phyloP scores from a whole-genome alignment of 2,329 filamentous ascomycete species.

The Fusarium sp. region DNA sequence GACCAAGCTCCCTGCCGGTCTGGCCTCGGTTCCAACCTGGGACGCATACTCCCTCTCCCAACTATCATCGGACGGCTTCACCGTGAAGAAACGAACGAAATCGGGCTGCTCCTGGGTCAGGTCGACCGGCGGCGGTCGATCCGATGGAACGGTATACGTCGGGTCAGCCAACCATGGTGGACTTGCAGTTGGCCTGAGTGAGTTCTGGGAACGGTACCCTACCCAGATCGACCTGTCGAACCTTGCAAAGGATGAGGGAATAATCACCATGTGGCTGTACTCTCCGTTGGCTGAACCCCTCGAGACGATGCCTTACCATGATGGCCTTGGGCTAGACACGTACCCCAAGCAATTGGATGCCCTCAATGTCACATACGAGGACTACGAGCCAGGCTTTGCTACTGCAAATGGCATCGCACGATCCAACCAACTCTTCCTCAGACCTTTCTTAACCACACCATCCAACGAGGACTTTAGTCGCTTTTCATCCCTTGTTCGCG shows the following conservation, averaged over 20 bases:
- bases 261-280: constrained; percentile 70
- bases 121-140: constrained; percentile 65
- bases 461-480: constrained; percentile 56
- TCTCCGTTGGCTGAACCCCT: constrained; percentile 66
- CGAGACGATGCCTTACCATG: constrained; percentile 68
- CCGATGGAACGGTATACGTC: constrained; percentile 68
- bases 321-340: constrained; percentile 65
- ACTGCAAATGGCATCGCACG: constrained; percentile 68
- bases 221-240: constrained; percentile 66
- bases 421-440: constrained; percentile 67
- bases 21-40: constrained; percentile 67
- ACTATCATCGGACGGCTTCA: constrained; percentile 70
- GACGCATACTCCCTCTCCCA: constrained; percentile 67
- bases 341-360: constrained; percentile 70
- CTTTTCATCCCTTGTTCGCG: constrained; percentile 44
- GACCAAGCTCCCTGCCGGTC: constrained; percentile 51
- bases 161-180: constrained; percentile 67
- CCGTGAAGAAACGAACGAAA: constrained; percentile 69
- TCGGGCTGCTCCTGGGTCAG: constrained; percentile 67
- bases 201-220: constrained; percentile 74
- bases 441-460: constrained; percentile 60
- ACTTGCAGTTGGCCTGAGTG: constrained; percentile 66
- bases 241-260: constrained; percentile 60
- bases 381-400: constrained; percentile 66
- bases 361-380: constrained; percentile 72